Conservation (phyloP, 192 early-diverging fungal species). For the Powellomyces hirtus region DNA sequence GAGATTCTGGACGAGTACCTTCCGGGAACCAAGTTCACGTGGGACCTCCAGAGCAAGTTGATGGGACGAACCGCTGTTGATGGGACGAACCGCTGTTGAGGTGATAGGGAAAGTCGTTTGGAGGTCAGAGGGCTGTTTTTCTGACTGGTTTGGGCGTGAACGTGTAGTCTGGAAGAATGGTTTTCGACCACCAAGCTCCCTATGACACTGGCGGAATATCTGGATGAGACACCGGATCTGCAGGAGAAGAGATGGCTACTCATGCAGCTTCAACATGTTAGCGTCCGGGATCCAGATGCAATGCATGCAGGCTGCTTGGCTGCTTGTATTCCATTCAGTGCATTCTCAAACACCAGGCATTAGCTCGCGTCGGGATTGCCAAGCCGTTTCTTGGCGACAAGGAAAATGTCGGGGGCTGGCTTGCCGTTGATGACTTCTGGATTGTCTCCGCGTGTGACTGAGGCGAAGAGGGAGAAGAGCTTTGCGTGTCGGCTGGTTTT, state of each 20-base stretch:
- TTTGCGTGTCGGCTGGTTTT: slow-evolving; percentile 71
- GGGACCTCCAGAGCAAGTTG: slow-evolving; percentile 36
- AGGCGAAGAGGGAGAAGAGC: slow-evolving; percentile 78
- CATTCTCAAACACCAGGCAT: slow-evolving; percentile 92
- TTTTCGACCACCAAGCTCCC: slow-evolving; percentile 66
- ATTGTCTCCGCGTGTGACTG: slow-evolving; percentile 86
- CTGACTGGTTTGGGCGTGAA: too few relatives aligned
- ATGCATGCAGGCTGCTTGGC: slow-evolving; percentile 78
- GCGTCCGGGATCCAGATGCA: slow-evolving; percentile 89
- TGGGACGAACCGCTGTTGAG: not conserved
- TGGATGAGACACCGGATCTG: slow-evolving; percentile 53
- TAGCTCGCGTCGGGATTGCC: slow-evolving; percentile 35
- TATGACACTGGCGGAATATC: slow-evolving; percentile 79
- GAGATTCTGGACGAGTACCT: slow-evolving; percentile 71
- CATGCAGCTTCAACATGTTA: slow-evolving; percentile 23
- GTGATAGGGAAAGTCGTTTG: too few relatives aligned
- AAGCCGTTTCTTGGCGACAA: slow-evolving; percentile 62
- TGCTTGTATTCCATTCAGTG: slow-evolving; percentile 76
- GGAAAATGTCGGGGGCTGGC: slow-evolving; percentile 90
- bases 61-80: slow-evolving; percentile 21
- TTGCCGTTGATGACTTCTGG: slow-evolving; percentile 73
- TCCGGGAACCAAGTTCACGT: slow-evolving; percentile 42
- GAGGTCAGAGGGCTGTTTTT: too few relatives aligned
- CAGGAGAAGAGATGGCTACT: slow-evolving; percentile 36
- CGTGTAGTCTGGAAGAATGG: slow-evolving; percentile 47